Conservation (phyloP, 768 basidiomycete species). For the Trichaptum fuscoviolaceum region DNA sequence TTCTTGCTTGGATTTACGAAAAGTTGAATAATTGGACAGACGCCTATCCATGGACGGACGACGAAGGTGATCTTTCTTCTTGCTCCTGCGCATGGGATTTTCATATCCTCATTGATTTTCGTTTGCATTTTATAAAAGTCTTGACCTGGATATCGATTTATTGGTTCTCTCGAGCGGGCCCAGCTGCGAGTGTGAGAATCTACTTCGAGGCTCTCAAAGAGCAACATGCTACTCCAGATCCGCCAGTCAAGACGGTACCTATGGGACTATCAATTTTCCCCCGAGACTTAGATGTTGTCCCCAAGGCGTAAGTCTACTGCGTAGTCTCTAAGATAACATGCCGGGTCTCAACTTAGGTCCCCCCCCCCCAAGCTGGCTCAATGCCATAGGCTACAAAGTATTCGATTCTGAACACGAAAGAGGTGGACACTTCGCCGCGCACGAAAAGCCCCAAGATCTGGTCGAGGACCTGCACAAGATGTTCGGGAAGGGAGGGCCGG, state of each 20-base stretch:
- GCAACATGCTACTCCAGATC: constrained; percentile 2
- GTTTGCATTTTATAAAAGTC: constrained; percentile 40
- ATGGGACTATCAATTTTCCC: constrained; percentile 50
- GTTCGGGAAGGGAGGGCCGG: constrained; percentile 49
- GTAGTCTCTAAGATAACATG: neutral
- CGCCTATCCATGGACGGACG: constrained; percentile 50
- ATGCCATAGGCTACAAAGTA: constrained; percentile 33
- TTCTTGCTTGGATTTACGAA: constrained; percentile 52
- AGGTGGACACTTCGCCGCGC: constrained; percentile 58
- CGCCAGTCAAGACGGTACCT: constrained; percentile 29
- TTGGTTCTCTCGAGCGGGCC: constrained; percentile 54
- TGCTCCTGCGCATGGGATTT: neutral
- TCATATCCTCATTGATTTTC: neutral
- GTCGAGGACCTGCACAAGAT: constrained; percentile 48
- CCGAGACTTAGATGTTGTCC: constrained; percentile 33
- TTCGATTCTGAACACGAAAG: constrained; percentile 42
- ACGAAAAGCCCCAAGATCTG: constrained; percentile 43
- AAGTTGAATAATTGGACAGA: constrained; percentile 47
- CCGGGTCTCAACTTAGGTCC: neutral
- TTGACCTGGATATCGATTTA: constrained; percentile 57
- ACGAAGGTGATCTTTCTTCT: constrained; percentile 33
- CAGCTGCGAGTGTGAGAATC: constrained; percentile 51
- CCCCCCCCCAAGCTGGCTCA: constrained; percentile 44
- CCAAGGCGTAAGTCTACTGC: constrained; percentile 31
- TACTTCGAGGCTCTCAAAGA: constrained; percentile 44